Evolutionary conservation across 2,329 filamentous ascomycete genomes (phyloP), one percentile per base, ranked within the genome.

Genomic region (Cladosporium sp.): DNA sequence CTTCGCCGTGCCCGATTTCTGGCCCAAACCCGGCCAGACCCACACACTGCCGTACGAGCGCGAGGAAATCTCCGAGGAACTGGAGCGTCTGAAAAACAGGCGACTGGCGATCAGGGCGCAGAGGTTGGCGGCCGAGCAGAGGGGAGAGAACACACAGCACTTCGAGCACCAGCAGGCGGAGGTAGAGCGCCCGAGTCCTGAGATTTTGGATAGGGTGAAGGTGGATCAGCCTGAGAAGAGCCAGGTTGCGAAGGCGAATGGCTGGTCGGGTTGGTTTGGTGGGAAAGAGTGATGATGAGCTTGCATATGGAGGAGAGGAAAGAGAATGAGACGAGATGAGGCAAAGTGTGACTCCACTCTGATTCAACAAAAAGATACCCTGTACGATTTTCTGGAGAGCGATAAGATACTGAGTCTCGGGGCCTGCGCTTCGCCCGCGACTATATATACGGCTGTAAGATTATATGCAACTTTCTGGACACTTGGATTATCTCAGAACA

Each of bases 1-100:
- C 57, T 98, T 98, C 76, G 74, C 80, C 41, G 88, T 97, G 1
- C 84, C 86, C 18, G 87, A 86, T 51, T 98, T 98, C 77, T 98
- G 93, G 93, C 93, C 93, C 22, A 88, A 84, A 63, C 77, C 83
- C 4, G 84, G 86, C 56, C 78, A 91, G 66, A 85, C 85, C 53
- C 85, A 93, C 71, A 80, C 78, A 62, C 79, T 93, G 39, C 88
- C 88, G 1, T 80, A 80, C 53, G 87, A 93, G 59, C 76, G 78
- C 56, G 87, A 93, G 49, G 88, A 94, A 70, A 93, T 98, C 63
- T 79, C 84, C 51, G 79, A 78, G 55, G 93, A 98, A 73, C 75
- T 94, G 58, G 78, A 87, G 65, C 76, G 88, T 56, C 76, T 93
- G 66, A 83, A 79, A 66, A 72, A 67, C 57, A 69, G 62, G 56